Percentiles rank a stretch among this genome's conserved stretches.
Conservation (phyloP, 2,329 filamentous ascomycete species). For the Dactylonectria macrodidyma region DNA sequence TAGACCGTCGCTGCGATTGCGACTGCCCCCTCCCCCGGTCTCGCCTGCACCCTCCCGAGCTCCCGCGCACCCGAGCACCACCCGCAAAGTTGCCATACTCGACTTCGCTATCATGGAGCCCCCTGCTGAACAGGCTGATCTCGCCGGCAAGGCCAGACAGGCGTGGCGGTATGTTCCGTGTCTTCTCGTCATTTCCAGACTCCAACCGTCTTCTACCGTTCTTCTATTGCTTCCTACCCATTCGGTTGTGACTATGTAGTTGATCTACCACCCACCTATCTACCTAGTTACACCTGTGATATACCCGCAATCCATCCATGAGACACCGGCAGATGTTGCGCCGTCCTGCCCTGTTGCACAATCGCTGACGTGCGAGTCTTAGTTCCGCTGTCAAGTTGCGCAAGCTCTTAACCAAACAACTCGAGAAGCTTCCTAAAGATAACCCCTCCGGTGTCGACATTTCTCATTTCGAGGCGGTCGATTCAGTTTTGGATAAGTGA, state of each 20-base stretch:
- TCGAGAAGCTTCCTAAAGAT: slow-evolving; percentile 59
- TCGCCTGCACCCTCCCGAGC: slow-evolving; percentile 25
- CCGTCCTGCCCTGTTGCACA: slow-evolving; percentile 35
- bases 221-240: too few relatives aligned
- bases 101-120: slow-evolving; percentile 43
- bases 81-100: slow-evolving; percentile 28
- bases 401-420: slow-evolving; percentile 59
- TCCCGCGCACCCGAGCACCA: slow-evolving; percentile 18
- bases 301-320: slow-evolving; percentile 15
- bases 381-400: slow-evolving; percentile 62
- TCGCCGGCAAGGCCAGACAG: slow-evolving; percentile 52
- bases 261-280: too few relatives aligned
- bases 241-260: too few relatives aligned
- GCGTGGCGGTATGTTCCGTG: slow-evolving; percentile 57
- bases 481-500: slow-evolving; percentile 60
- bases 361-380: slow-evolving; percentile 40
- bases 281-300: background rate
- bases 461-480: slow-evolving; percentile 61
- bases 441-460: slow-evolving; percentile 55
- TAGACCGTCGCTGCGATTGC: slow-evolving; percentile 32
- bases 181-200: slow-evolving; percentile 13
- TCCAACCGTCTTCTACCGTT: too few relatives aligned
- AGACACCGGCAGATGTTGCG: slow-evolving; percentile 18
- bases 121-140: slow-evolving; percentile 39
- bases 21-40: slow-evolving; percentile 28